Percentiles rank a stretch among this genome's conserved stretches.
Evolutionary conservation across 2,329 filamentous ascomycete species (phyloP).

Genomic region (Nemania sp.): DNA sequence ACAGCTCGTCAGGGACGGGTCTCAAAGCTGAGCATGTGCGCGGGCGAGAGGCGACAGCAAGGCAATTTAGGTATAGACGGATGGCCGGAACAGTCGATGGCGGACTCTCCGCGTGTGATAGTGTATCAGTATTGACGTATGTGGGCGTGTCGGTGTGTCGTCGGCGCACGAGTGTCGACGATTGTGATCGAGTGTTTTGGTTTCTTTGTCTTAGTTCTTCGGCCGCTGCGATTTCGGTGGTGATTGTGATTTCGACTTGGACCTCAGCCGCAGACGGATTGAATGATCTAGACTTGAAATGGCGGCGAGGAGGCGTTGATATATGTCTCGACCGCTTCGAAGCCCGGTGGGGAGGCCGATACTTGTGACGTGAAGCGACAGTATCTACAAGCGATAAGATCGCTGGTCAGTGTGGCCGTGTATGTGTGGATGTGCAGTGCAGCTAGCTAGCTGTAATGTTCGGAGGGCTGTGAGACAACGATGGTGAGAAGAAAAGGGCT

Average conservation of each 20-base stretch:
- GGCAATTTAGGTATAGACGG: background rate
- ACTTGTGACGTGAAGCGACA: constrained; percentile 8
- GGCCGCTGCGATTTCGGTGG: too few species aligned
- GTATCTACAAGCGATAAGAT: constrained; percentile 18
- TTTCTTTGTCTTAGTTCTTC: too few species aligned
- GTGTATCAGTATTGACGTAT: too few species aligned
- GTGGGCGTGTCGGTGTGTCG: constrained; percentile 8
- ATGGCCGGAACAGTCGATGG: background rate
- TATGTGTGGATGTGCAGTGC: constrained; percentile 5
- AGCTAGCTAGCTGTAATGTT: background rate
- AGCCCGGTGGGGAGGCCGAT: constrained; percentile 10
- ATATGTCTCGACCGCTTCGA: constrained; percentile 20
- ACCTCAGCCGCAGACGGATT: constrained; percentile 18
- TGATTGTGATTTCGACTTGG: constrained; percentile 12
- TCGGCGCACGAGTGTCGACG: too few species aligned
- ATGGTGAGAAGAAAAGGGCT: constrained; percentile 1
- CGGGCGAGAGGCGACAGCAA: constrained; percentile 7
- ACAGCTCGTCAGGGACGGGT: background rate
- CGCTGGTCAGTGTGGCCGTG: constrained; percentile 8
- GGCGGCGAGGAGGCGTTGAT: constrained; percentile 21
- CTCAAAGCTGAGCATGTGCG: constrained; percentile 5
- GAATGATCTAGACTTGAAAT: constrained; percentile 18
- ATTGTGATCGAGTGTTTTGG: too few species aligned
- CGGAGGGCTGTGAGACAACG: background rate
- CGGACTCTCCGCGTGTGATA: too few species aligned